Evolutionary conservation across 2,329 filamentous ascomycete species (phyloP).

Genomic region (Ophiostoma sp.): DNA sequence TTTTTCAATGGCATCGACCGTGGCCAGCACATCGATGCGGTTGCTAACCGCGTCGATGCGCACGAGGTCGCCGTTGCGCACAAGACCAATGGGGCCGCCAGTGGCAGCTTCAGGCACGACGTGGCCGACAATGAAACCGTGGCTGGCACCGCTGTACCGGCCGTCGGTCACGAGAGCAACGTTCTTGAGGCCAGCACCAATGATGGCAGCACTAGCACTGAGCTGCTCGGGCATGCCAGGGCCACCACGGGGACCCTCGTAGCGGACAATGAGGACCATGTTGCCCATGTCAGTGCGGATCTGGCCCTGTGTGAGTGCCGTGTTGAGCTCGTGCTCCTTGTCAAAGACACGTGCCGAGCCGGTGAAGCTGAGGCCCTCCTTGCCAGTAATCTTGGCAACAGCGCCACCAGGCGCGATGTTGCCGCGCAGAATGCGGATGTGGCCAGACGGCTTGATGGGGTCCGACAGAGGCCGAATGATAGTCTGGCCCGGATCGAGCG

Average conservation of each 20-base stretch:
- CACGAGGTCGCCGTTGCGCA: constrained; percentile 72
- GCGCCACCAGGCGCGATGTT: constrained; percentile 85
- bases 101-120: constrained; percentile 85
- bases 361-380: constrained; percentile 78
- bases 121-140: constrained; percentile 92
- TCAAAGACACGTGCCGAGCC: constrained; percentile 80
- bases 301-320: constrained; percentile 60
- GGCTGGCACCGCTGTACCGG: constrained; percentile 77
- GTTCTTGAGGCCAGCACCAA: constrained; percentile 83
- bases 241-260: constrained; percentile 88
- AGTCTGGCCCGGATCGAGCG: constrained; percentile 68
- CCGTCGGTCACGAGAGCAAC: constrained; percentile 91
- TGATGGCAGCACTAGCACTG: constrained; percentile 80
- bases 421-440: constrained; percentile 80
- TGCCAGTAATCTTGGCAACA: constrained; percentile 94
- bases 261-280: constrained; percentile 82
- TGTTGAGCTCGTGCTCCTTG: constrained; percentile 74
- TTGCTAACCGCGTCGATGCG: constrained; percentile 83
- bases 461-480: constrained; percentile 72
- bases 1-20: constrained; percentile 36
- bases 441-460: constrained; percentile 75
- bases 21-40: constrained; percentile 59
- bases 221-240: constrained; percentile 96
- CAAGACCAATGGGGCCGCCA: constrained; percentile 81
- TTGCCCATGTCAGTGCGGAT: constrained; percentile 57